Evolutionary conservation across 2,329 filamentous ascomycete species (phyloP), one percentile per base, ranked within the genome.

Genomic region (Diaporthe australafricana): DNA sequence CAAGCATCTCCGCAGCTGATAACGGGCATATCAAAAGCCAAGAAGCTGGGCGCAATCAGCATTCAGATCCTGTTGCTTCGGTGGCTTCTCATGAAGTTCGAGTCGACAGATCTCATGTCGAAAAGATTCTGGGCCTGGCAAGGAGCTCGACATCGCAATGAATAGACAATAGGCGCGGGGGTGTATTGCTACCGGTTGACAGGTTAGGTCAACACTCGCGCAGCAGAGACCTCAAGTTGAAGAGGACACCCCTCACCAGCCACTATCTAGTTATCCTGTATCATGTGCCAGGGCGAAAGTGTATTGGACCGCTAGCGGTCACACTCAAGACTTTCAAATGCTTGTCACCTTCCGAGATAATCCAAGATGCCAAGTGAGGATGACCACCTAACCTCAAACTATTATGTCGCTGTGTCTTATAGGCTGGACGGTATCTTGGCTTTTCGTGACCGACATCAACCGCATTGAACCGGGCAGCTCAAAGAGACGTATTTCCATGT

Each of bases 301-400:
- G 2, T 38, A 27, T 50, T 65, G 45, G 60, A 65, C 60, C 45
- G 48, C 60, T 65, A 65, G 42, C 14, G 16, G 27, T 65, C 45
- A 50, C 60, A 65, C 60, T 50, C 60, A 65, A 65, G 60, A 65
- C 60, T 65, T 50, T 50, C 12, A 14, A 20, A 65, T 50, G 60
- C 60, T 65, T 65, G 60, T 30, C 60, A 65, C 60, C 60, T 65
- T 65, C 60, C 60, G 45, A 65, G 60, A 65, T 38, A 65, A 65
- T 50, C 42, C 60, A 63, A 63, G 60, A 42, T 48, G 60, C 60
- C 60, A 65, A 65, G 60, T 50, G 45, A 65, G 60, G 60, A 50
- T 65, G n/a, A 65, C 60, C 45, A 25, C 20, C 45, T 45, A 50
- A 11, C 27, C 45, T 30, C 35, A 38, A 38, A 50, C 30, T 20